These are phyloP conservation scores for Sphaerulina musiva DNA, from an alignment of 2,329 filamentous ascomycete species.

Conservation along the genomic window DNA sequence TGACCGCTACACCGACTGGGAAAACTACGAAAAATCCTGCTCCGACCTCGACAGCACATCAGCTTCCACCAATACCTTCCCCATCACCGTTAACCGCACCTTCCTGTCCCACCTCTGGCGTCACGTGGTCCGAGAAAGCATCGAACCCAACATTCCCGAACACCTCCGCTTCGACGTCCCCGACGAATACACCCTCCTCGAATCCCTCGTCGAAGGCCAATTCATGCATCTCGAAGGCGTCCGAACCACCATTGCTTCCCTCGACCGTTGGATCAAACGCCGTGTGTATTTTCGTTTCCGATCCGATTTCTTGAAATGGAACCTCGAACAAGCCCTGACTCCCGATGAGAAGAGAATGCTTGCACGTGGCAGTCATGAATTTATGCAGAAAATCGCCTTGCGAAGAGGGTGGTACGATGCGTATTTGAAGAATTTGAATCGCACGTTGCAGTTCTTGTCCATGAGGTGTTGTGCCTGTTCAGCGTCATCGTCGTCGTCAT, in stretches of 20 bases:
- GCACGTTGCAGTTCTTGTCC: not conserved
- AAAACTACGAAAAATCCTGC: constrained; percentile 16
- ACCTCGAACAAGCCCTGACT: not conserved
- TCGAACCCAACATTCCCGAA: not conserved
- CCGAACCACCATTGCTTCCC: not conserved
- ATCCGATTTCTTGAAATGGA: not conserved
- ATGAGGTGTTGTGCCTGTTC: not conserved
- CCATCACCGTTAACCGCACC: constrained; percentile 1
- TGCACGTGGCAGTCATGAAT: not conserved
- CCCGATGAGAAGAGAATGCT: not conserved
- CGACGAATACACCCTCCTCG: constrained; percentile 1
- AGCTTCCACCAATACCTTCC: not conserved
- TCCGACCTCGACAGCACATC: constrained; percentile 13
- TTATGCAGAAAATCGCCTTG: not conserved
- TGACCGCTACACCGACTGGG: constrained; percentile 11
- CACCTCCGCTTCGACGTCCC: not conserved
- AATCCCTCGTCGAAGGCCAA: not conserved
- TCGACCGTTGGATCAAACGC: constrained; percentile 9
- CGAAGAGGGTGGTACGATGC: constrained; percentile 3
- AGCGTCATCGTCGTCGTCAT: too few relatives aligned
- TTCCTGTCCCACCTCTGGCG: constrained; percentile 6
- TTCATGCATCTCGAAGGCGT: constrained; percentile 5
- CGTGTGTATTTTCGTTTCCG: constrained; percentile 1
- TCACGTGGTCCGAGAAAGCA: not conserved
- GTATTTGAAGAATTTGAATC: constrained; percentile 4